Base-by-base conservation (phyloP, 768 basidiomycete genomes). In the Pleurotus sapidus region DNA sequence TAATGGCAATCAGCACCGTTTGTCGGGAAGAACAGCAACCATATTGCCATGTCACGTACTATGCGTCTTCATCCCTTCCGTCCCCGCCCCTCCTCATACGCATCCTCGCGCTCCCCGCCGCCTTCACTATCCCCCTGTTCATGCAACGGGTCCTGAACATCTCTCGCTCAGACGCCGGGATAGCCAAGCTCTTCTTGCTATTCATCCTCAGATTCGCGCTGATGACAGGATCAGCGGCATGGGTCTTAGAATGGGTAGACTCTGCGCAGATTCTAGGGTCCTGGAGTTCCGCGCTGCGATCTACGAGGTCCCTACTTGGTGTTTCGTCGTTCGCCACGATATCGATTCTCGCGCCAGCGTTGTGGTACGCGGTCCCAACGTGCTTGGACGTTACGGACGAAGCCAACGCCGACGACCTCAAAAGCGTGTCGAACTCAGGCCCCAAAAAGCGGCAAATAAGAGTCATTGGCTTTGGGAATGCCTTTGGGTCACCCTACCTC, bases 11-110 rank as follows among this genome's bases (percentile, higher is more conserved):
- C 47, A 92, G 90, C 67, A 96, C 95, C 0, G 84, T 94, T 7
- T 98, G 96, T 66, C 78, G 97, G 60, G 96, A 99, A 69, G 96
- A 98, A 67, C 96, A 98, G 70, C 87, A 91, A 40, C 87, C 93
- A 0, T 89, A 84, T 68, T 99, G 97, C 67, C 77, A 82, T 60
- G 88, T 95, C 55, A 95, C 96, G 0, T 98, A 95, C 74, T 97
- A 91, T 68, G 76, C 86, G 0, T 89, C 90, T 0, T 83, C 87
- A 0, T 80, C 87, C 7, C 72, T 86, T 0, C 84, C 90, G 5
- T 75, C 85, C 2, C 84, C 92, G 0, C 88, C 92, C 0, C 48
- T 73, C 1, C 72, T 77, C 27, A 80, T 88, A 5, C 72, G 94
- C 20, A 58, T 82, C 17, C 68, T 87, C n/a, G 77, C 83, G 14